Evolutionary conservation across 2,329 filamentous ascomycete species (phyloP).

Genomic region (Cladophialophora exuberans): DNA sequence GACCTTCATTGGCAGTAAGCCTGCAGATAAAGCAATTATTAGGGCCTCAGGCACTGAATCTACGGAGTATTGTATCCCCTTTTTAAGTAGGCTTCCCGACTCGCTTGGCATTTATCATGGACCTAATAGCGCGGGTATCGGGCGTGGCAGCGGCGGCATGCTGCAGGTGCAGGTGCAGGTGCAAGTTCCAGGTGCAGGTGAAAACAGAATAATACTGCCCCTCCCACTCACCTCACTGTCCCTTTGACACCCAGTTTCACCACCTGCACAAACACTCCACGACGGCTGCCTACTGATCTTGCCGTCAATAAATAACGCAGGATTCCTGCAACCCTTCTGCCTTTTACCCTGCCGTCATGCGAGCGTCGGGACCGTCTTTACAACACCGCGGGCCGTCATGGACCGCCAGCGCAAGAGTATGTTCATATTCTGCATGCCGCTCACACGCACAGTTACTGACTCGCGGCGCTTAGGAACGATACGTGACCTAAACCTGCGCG

Average conservation of each 20-base stretch:
- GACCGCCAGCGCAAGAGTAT: slow-evolving; percentile 56
- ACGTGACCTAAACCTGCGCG: slow-evolving; percentile 81
- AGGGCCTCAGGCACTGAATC: no score
- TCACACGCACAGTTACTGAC: slow-evolving; percentile 22
- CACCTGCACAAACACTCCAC: not conserved
- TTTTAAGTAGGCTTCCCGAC: no score
- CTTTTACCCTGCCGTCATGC: slow-evolving; percentile 31
- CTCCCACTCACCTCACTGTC: slow-evolving; percentile 3
- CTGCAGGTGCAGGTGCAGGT: not conserved
- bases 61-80: no score
- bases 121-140: no score
- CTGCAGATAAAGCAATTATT: no score
- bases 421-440: slow-evolving; percentile 19
- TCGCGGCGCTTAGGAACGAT: slow-evolving; percentile 94
- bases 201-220: slow-evolving; percentile 18
- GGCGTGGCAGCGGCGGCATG: slow-evolving; percentile 4
- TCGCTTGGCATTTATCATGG: slow-evolving; percentile 19
- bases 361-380: slow-evolving; percentile 26
- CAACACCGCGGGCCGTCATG: slow-evolving; percentile 42
- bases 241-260: slow-evolving; percentile 3
- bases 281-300: slow-evolving; percentile 14
- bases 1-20: no score
- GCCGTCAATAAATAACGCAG: slow-evolving; percentile 12
- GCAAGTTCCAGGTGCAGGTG: not conserved
- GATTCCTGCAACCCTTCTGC: slow-evolving; percentile 17